These are phyloP conservation scores for Serpula lacrymans DNA, from an alignment of 768 basidiomycete genomes.

Conservation along the genomic window DNA sequence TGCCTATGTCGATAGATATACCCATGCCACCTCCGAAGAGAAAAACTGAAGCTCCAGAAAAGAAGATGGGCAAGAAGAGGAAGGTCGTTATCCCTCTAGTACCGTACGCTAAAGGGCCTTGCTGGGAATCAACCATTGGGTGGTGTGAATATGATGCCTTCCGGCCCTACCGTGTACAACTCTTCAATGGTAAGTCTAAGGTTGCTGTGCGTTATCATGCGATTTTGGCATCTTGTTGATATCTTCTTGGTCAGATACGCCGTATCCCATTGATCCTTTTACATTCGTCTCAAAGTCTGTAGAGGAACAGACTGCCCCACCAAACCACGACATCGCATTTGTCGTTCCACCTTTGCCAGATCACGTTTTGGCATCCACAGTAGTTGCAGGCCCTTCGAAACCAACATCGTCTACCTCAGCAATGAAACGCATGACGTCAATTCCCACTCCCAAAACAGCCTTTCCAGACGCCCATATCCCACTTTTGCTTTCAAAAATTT, in stretches of 20 bases:
- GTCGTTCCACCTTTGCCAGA: conserved; percentile 47
- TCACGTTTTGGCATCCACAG: conserved; percentile 21
- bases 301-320: conserved; percentile 27
- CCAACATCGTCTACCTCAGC: conserved; percentile 15
- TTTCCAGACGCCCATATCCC: conserved; percentile 71
- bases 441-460: conserved; percentile 43
- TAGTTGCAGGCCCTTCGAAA: conserved; percentile 11
- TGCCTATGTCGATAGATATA: conserved; percentile 21
- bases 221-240: conserved; percentile 4
- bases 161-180: conserved; percentile 68
- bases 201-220: background rate
- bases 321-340: conserved; percentile 33
- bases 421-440: conserved; percentile 21
- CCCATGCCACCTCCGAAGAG: conserved; percentile 30
- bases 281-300: conserved; percentile 54
- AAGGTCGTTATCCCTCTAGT: conserved; percentile 76
- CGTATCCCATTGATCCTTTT: conserved; percentile 76
- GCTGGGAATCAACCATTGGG: conserved; percentile 71
- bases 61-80: conserved; percentile 60
- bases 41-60: conserved; percentile 68
- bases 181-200: conserved; percentile 71
- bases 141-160: conserved; percentile 68
- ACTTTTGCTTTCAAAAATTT: conserved; percentile 60
- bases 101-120: conserved; percentile 79
- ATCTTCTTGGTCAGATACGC: conserved; percentile 52